Conservation (phyloP, 129 eudicot genomes). For the Lactuca saligna region DNA sequence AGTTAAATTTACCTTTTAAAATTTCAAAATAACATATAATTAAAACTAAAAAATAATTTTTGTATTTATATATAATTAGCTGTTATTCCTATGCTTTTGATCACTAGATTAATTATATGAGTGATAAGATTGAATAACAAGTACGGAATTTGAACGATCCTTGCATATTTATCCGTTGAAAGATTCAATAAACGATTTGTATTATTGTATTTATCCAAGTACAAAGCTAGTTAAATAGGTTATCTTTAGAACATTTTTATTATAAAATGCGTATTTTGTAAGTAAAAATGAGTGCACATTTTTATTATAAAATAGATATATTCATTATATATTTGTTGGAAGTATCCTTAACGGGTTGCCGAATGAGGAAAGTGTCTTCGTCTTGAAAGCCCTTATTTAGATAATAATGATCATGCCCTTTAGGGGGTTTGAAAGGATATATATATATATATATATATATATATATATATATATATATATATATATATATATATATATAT, state of each 20-base stretch:
- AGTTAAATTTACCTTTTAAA: neutral
- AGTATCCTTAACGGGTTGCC: slow-evolving; percentile 24
- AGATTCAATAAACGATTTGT: slow-evolving; percentile 2
- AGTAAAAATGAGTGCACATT: slow-evolving; percentile 2
- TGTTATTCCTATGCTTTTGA: no score
- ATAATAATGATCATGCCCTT: slow-evolving; percentile 33
- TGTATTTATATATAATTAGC: no score
- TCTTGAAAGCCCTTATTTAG: slow-evolving; percentile 16
- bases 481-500: no score
- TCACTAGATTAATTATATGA: no score
- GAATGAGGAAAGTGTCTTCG: slow-evolving; percentile 19
- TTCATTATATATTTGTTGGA: neutral
- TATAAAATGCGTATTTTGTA: slow-evolving; percentile 18
- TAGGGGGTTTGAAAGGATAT: slow-evolving; percentile 49
- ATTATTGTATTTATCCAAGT: slow-evolving; percentile 2
- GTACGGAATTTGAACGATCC: neutral
- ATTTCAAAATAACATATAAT: no score
- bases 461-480: no score
- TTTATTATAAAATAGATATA: slow-evolving; percentile 7
- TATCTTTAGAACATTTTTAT: slow-evolving; percentile 16
- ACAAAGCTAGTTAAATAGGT: neutral
- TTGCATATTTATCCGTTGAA: slow-evolving; percentile 7
- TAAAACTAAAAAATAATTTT: no score
- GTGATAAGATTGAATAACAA: no score
- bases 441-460: neutral